A percentile compares a stretch with the other conserved stretches of the same genome.
These are phyloP conservation scores for Vicia villosa DNA, from an alignment of 306 rosid genomes.

Conservation along the genomic window DNA sequence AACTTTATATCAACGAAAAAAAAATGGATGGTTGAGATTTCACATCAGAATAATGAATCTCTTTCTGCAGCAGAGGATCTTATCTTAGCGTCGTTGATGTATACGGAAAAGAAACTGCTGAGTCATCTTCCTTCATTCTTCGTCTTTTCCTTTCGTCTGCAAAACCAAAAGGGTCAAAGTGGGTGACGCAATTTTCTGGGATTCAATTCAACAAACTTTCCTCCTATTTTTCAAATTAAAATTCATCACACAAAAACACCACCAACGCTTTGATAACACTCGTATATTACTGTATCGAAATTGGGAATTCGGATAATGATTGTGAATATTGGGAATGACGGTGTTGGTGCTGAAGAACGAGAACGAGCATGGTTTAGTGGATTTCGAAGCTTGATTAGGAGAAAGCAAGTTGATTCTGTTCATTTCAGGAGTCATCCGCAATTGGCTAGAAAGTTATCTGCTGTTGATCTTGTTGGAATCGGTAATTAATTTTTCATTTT, in stretches of 20 bases:
- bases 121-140: slow-evolving; percentile 10
- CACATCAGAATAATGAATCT: no score
- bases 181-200: background rate
- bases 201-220: slow-evolving; percentile 26
- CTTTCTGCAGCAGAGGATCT: background rate
- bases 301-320: slow-evolving; percentile 36
- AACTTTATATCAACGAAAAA: no score
- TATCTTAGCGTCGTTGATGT: background rate
- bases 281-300: background rate
- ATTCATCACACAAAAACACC: background rate
- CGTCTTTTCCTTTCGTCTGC: slow-evolving; percentile 1
- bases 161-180: background rate
- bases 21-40: no score
- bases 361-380: slow-evolving; percentile 35
- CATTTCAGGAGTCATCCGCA: slow-evolving; percentile 41
- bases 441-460: slow-evolving; percentile 65
- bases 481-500: slow-evolving; percentile 50
- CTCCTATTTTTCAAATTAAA: slow-evolving; percentile 12
- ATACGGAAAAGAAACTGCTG: background rate
- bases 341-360: slow-evolving; percentile 20
- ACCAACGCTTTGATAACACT: background rate
- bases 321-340: slow-evolving; percentile 9
- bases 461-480: slow-evolving; percentile 60
- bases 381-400: slow-evolving; percentile 56
- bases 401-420: slow-evolving; percentile 72